These are phyloP conservation scores for Plectranthus barbatus DNA, from an alignment of 257 asterid genomes.

Conservation along the genomic window DNA sequence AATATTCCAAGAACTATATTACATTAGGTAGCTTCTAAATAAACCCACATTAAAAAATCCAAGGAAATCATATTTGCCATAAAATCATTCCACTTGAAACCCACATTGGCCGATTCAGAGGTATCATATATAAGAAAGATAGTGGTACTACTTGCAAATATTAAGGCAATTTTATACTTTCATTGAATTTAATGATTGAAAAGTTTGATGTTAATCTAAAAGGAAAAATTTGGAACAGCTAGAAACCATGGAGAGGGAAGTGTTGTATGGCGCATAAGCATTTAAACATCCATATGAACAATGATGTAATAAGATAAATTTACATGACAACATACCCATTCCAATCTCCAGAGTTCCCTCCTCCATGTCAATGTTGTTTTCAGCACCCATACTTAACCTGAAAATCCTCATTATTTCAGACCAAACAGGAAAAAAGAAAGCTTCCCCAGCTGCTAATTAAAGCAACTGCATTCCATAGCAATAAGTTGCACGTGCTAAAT, in stretches of 20 bases:
- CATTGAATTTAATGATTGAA: neutral
- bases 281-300: neutral
- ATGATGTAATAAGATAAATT: neutral
- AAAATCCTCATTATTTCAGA: slow-evolving; percentile 2
- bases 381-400: slow-evolving; percentile 56
- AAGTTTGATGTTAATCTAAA: neutral
- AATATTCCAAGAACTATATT: neutral
- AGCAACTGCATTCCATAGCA: slow-evolving; percentile 9
- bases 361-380: slow-evolving; percentile 51
- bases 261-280: neutral
- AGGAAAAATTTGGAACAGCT: neutral
- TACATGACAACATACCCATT: slow-evolving; percentile 53
- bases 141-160: neutral
- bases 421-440: neutral
- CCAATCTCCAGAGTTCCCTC: slow-evolving; percentile 93
- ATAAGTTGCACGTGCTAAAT: neutral
- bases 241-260: neutral
- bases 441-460: neutral
- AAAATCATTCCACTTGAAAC: neutral
- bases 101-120: neutral
- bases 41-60: neutral
- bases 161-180: neutral
- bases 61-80: neutral
- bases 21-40: neutral
- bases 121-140: neutral